Evolutionary conservation across 345 rosid genomes (phyloP), one percentile per base, ranked within the genome.

Genomic region (Acer yangbiense): DNA sequence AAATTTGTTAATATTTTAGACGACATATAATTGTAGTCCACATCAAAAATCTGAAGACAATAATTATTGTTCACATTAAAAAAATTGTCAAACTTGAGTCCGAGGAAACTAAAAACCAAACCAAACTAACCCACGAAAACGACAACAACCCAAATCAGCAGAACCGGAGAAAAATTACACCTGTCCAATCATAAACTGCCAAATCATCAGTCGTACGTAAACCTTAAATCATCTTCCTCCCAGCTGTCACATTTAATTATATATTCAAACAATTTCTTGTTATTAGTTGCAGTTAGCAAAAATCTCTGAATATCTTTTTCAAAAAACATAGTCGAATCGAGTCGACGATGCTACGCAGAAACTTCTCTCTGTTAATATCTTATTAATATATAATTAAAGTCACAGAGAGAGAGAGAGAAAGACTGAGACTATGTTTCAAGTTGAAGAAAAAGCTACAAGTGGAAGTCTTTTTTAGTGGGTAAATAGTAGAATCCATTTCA

Each of bases 161-260:
- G 35, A 20, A 62, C 2, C 6, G 16, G 43, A 44, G 16, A 5
- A 16, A 12, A 16, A 23, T 13, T 6, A 7, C 13, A 52, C 14
- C 43, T 71, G 50, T 57, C 75, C 70, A 75, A 55, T 65, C 0
- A 52, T 6, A 52, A 10, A 20, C 39, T 6, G 71, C 48, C 78
- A 65, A 75, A 23, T 76, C 43, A 14, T 3, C 72, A 21, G 11
- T 4, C 6, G 6, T 39, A 21, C 10, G 20, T 1, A 75, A 35
- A 4, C 6, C 39, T 35, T 35, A 4, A 48, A 0, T 20, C 21
- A n/a, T 14, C 6, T 54, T 44, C 8, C n/a, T 21, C 54, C 21
- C 72, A 54, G 72, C 71, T 54, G 78, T 52, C 9, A 0, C 64
- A 75, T 43, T n/a, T 6, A 27, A 10, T 41, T n/a, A 2, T 2